Evolutionary conservation across 2,329 filamentous ascomycete genomes (phyloP).

Genomic region (Hypoxylon sp.): DNA sequence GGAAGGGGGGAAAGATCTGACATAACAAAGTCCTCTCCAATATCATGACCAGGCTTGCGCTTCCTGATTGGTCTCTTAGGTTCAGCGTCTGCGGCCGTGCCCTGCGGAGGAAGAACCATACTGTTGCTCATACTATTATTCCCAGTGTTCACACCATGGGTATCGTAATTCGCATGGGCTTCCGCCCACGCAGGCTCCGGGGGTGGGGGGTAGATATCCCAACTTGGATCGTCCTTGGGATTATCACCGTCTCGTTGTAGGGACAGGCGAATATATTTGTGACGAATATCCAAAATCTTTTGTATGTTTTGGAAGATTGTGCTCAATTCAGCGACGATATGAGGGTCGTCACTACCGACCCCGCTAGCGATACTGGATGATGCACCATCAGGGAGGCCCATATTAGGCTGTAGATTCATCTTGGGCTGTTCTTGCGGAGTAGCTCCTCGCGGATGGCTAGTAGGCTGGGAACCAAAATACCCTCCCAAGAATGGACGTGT

Average conservation of each 20-base stretch:
- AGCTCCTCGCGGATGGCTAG: slow-evolving; percentile 26
- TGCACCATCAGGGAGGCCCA: slow-evolving; percentile 63
- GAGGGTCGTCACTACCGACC: slow-evolving; percentile 76
- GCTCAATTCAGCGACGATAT: slow-evolving; percentile 83
- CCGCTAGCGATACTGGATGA: slow-evolving; percentile 71
- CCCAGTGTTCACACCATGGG: slow-evolving; percentile 49
- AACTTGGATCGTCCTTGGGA: slow-evolving; percentile 82
- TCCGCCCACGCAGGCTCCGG: slow-evolving; percentile 89
- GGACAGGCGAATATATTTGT: slow-evolving; percentile 88
- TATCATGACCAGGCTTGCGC: slow-evolving; percentile 87
- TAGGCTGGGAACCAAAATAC: slow-evolving; percentile 24
- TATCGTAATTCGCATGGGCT: slow-evolving; percentile 53
- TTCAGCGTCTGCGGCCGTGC: slow-evolving; percentile 45
- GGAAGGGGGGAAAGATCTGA: slow-evolving; percentile 80
- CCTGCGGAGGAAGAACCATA: slow-evolving; percentile 49
- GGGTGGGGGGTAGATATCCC: slow-evolving; percentile 90
- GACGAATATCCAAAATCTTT: slow-evolving; percentile 83
- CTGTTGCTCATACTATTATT: slow-evolving; percentile 59
- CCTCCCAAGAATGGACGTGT: slow-evolving; percentile 45
- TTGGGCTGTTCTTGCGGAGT: slow-evolving; percentile 23
- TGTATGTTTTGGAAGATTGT: slow-evolving; percentile 92
- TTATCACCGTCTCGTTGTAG: slow-evolving; percentile 85
- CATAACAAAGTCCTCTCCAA: slow-evolving; percentile 91
- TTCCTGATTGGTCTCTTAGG: slow-evolving; percentile 62
- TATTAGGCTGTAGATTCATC: slow-evolving; percentile 36